Evolutionary conservation across 352 stramenopile genomes (phyloP).

Genomic region (Globisporangium barbulae): DNA sequence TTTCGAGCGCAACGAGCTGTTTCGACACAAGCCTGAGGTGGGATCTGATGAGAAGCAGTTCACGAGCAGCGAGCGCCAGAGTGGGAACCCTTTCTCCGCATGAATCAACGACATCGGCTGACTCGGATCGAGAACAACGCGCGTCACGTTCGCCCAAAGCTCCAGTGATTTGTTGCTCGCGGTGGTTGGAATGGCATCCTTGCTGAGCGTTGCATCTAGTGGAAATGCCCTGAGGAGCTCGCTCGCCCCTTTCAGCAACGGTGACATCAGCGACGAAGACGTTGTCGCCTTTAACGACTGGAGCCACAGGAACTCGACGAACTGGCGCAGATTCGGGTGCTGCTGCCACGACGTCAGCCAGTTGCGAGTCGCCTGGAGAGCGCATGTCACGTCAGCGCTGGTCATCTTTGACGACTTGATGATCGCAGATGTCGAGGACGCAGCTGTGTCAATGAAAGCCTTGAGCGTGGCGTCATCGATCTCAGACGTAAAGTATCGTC

Average conservation of each 20-base stretch:
- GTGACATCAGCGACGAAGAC: conserved; percentile 10
- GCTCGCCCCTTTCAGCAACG: conserved; percentile 10
- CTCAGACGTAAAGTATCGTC: conserved; percentile 15
- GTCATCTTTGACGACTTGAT: conserved; percentile 11
- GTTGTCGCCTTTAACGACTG: conserved; percentile 9
- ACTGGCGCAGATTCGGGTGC: conserved; percentile 40
- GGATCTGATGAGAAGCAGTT: conserved; percentile 33
- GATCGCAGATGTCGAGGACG: neutral
- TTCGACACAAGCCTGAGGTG: conserved; percentile 22
- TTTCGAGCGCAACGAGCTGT: neutral
- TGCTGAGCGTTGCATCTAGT: conserved; percentile 8
- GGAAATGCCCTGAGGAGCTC: conserved; percentile 22
- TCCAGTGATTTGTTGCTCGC: neutral
- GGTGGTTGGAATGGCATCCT: neutral
- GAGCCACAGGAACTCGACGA: conserved; percentile 54
- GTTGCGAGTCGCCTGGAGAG: conserved; percentile 34
- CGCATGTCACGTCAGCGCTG: conserved; percentile 27
- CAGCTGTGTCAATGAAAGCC: neutral
- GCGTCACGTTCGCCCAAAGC: conserved; percentile 18
- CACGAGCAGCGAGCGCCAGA: conserved; percentile 38
- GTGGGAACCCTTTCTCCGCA: conserved; percentile 27
- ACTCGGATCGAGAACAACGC: conserved; percentile 25
- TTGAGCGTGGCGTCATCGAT: conserved; percentile 16
- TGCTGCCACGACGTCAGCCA: conserved; percentile 55
- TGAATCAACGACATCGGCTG: conserved; percentile 33